phyloP scores from a whole-genome alignment of 2,329 filamentous ascomycete genomes.

The Sordariomycetes sp. region DNA sequence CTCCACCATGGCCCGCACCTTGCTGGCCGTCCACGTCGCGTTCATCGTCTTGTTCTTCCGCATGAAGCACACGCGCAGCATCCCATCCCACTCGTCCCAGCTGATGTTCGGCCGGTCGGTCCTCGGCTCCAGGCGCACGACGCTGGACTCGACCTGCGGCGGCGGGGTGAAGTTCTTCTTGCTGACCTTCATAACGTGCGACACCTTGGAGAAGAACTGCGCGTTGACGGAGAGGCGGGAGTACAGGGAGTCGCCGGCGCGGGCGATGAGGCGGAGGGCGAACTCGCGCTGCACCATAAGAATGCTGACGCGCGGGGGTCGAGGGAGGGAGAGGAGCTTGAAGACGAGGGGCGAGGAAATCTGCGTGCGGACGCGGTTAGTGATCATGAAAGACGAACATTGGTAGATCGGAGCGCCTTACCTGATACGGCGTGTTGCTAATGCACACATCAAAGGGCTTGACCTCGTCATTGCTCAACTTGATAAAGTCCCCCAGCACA shows the following conservation, averaged over 20 bases:
- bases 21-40: conserved; percentile 69
- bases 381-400: background rate
- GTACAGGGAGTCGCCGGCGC: conserved; percentile 81
- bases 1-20: conserved; percentile 72
- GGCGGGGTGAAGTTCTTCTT: conserved; percentile 95
- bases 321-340: conserved; percentile 71
- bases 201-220: conserved; percentile 67
- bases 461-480: conserved; percentile 56
- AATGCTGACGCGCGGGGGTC: conserved; percentile 72
- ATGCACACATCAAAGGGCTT: conserved; percentile 75
- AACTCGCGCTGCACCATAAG: conserved; percentile 98
- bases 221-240: conserved; percentile 85
- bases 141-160: conserved; percentile 82
- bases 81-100: conserved; percentile 91
- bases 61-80: conserved; percentile 60
- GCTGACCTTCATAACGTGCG: conserved; percentile 83
- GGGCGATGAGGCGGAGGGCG: conserved; percentile 78
- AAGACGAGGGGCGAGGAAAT: conserved; percentile 91
- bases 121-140: conserved; percentile 85
- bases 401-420: conserved; percentile 15
- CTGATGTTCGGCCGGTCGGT: conserved; percentile 69
- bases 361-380: conserved; percentile 22
- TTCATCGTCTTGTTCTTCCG: conserved; percentile 87
- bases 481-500: conserved; percentile 81
- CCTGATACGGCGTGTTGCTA: conserved; percentile 54